phyloP scores from a whole-genome alignment of 257 asterid genomes.

The Solanum pinnatisectum region DNA sequence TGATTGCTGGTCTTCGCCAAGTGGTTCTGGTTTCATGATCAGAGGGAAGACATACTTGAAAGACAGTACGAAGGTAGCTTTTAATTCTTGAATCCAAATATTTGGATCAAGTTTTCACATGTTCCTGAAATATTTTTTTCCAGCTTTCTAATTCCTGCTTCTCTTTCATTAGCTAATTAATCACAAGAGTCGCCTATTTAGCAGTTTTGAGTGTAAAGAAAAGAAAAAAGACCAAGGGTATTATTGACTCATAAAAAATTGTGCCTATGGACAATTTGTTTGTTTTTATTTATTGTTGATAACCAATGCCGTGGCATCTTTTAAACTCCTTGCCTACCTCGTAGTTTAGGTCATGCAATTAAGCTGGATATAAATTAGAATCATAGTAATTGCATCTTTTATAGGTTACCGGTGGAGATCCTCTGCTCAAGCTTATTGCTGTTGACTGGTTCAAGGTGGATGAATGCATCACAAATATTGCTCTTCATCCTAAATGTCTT shows the following conservation, averaged over 20 bases:
- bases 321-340: neutral
- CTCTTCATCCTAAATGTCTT: conserved; percentile 77
- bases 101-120: neutral
- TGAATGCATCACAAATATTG: conserved; percentile 43
- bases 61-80: conserved; percentile 68
- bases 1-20: conserved; percentile 87
- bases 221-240: neutral
- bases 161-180: neutral
- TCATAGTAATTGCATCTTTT: conserved; percentile 11
- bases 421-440: conserved; percentile 85
- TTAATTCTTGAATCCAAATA: neutral
- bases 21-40: conserved; percentile 90
- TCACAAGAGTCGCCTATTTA: neutral
- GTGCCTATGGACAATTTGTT: neutral
- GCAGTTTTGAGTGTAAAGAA: neutral
- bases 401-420: conserved; percentile 91
- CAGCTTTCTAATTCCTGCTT: neutral
- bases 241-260: neutral
- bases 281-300: neutral
- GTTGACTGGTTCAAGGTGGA: conserved; percentile 98
- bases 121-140: neutral
- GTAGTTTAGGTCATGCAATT: neutral
- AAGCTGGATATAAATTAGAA: neutral
- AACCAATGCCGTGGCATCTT: neutral
- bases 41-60: conserved; percentile 91